Evolutionary conservation across 345 rosid genomes (phyloP).

Genomic region (Psidium friedrichsthalianum): DNA sequence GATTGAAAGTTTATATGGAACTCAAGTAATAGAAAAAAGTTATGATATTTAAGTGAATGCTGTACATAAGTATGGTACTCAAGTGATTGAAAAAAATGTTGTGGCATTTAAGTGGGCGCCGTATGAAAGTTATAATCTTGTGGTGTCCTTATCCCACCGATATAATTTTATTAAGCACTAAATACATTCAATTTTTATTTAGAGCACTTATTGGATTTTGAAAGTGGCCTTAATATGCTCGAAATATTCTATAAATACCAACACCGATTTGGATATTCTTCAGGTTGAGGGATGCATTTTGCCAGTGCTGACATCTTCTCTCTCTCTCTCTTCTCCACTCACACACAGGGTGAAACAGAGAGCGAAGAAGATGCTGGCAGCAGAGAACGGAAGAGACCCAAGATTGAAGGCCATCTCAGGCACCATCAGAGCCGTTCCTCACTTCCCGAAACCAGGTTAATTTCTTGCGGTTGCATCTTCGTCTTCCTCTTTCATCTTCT

Average conservation of each 20-base stretch:
- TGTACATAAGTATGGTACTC: too few relatives aligned
- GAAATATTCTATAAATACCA: neutral
- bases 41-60: too few relatives aligned
- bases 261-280: neutral
- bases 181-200: neutral
- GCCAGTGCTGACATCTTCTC: neutral
- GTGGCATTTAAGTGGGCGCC: too few relatives aligned
- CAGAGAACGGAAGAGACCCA: constrained; percentile 25
- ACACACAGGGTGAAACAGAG: neutral
- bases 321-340: neutral
- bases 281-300: neutral
- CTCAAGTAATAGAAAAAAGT: too few relatives aligned
- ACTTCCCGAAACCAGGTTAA: constrained; percentile 26
- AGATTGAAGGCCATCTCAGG: constrained; percentile 17
- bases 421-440: constrained; percentile 24
- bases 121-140: too few relatives aligned
- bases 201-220: neutral
- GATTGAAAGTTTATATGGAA: too few relatives aligned
- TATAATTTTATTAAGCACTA: neutral
- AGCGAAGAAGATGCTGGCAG: constrained; percentile 14
- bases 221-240: neutral
- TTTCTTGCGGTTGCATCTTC: neutral
- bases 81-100: too few relatives aligned
- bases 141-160: too few relatives aligned
- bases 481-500: neutral